Conservation (phyloP, 306 rosid species). For the Cercis canadensis region DNA sequence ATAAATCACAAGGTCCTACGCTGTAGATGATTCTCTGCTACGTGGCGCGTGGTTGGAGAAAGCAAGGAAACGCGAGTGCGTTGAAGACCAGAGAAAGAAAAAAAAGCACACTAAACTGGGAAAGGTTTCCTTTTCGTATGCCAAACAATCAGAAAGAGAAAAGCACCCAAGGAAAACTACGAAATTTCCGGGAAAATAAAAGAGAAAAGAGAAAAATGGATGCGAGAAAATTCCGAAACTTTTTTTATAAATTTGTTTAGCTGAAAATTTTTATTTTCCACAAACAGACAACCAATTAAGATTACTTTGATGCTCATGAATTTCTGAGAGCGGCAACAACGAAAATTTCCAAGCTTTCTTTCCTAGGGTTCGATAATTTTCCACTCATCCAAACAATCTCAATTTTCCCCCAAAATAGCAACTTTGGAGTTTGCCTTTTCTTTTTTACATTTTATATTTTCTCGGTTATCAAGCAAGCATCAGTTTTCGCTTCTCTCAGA, state of each 20-base stretch:
- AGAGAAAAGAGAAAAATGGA: constrained; percentile 8
- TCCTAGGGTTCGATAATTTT: constrained; percentile 58
- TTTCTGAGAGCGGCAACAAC: constrained; percentile 12
- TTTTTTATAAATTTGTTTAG: constrained; percentile 18
- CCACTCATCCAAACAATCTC: constrained; percentile 30
- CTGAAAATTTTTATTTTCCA: constrained; percentile 22
- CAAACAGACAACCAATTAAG: constrained; percentile 38
- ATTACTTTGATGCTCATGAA: constrained; percentile 37
- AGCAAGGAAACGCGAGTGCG: constrained; percentile 9
- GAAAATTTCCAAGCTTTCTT: background rate
- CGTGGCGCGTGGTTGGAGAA: constrained; percentile 34
- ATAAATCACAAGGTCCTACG: no score
- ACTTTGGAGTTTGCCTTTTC: constrained; percentile 23
- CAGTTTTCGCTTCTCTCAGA: constrained; percentile 27
- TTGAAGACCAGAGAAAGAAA: constrained; percentile 27
- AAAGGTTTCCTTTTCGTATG: constrained; percentile 18
- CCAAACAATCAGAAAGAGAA: constrained; percentile 3
- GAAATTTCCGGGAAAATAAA: constrained; percentile 48
- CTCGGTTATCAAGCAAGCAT: constrained; percentile 26
- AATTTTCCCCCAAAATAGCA: constrained; percentile 19
- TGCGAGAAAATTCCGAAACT: constrained; percentile 31
- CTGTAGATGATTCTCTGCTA: background rate
- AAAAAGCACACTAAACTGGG: constrained; percentile 21
- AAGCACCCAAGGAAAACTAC: constrained; percentile 31
- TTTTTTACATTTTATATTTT: no score